Conservation (phyloP, 495 filamentous ascomycete genomes). For the Oleoguttula mirabilis region DNA sequence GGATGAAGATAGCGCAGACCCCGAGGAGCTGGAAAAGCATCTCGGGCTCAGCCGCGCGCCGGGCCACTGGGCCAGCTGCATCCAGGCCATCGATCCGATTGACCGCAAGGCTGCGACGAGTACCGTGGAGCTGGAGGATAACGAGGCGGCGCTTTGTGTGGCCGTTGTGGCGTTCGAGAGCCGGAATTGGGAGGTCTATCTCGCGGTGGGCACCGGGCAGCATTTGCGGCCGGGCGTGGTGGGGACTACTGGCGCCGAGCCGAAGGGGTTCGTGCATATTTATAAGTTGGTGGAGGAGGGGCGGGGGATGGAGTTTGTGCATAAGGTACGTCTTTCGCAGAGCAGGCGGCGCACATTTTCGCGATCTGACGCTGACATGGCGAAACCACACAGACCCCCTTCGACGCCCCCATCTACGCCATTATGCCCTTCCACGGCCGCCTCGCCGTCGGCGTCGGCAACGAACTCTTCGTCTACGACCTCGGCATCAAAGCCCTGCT, state of each 20-base stretch:
- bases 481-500: conserved; percentile 82
- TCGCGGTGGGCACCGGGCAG: conserved; percentile 87
- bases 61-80: conserved; percentile 89
- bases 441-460: conserved; percentile 71
- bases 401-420: conserved; percentile 79
- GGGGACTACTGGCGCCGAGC: conserved; percentile 27
- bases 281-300: conserved; percentile 86
- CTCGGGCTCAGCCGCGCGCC: conserved; percentile 78
- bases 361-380: too few species aligned
- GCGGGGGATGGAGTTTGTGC: conserved; percentile 78
- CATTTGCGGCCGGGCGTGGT: conserved; percentile 42
- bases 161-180: conserved; percentile 72
- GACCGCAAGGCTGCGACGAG: conserved; percentile 58
- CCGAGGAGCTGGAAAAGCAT: conserved; percentile 41
- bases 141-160: conserved; percentile 83
- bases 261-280: conserved; percentile 81
- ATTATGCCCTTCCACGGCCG: conserved; percentile 86
- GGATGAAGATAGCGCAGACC: conserved; percentile 34
- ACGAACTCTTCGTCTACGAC: conserved; percentile 74
- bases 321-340: conserved; percentile 46
- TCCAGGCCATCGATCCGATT: conserved; percentile 78
- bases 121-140: conserved; percentile 70
- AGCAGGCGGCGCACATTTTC: too few species aligned
- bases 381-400: conserved; percentile 56
- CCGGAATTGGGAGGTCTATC: conserved; percentile 78